phyloP scores from a whole-genome alignment of 768 basidiomycete species.

The Coprinellus aureogranulatus region DNA sequence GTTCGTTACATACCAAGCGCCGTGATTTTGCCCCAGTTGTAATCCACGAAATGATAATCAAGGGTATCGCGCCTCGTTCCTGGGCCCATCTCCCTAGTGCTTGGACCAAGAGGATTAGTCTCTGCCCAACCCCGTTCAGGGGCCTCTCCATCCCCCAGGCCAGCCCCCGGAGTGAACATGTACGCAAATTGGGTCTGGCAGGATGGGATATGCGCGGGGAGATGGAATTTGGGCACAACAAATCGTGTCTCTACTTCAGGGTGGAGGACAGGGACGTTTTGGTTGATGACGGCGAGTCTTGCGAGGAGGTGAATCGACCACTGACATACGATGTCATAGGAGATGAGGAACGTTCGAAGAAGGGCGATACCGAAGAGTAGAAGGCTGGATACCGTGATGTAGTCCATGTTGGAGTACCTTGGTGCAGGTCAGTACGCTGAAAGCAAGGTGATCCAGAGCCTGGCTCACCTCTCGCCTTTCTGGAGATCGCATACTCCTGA shows the following conservation, averaged over 20 bases:
- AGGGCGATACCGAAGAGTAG: too few species aligned
- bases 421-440: too few species aligned
- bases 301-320: too few species aligned
- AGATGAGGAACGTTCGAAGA: too few species aligned
- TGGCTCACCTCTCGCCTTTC: background rate
- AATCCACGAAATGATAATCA: constrained; percentile 25
- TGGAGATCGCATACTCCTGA: constrained; percentile 30
- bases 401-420: too few species aligned
- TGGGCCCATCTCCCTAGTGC: constrained; percentile 38
- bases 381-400: too few species aligned
- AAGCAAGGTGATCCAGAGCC: too few species aligned
- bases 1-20: constrained; percentile 12
- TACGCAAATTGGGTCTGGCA: constrained; percentile 25
- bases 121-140: constrained; percentile 31
- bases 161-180: constrained; percentile 22
- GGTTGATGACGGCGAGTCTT: too few species aligned
- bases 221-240: too few species aligned
- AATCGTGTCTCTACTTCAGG: too few species aligned
- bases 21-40: constrained; percentile 29
- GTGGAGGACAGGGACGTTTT: too few species aligned
- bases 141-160: constrained; percentile 33
- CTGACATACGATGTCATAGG: too few species aligned
- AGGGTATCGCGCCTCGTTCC: constrained; percentile 24
- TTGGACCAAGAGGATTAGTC: constrained; percentile 22
- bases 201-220: constrained; percentile 17